phyloP scores from a whole-genome alignment of 2,329 filamentous ascomycete species.

The Nannizziopsis arthrosporioides region DNA sequence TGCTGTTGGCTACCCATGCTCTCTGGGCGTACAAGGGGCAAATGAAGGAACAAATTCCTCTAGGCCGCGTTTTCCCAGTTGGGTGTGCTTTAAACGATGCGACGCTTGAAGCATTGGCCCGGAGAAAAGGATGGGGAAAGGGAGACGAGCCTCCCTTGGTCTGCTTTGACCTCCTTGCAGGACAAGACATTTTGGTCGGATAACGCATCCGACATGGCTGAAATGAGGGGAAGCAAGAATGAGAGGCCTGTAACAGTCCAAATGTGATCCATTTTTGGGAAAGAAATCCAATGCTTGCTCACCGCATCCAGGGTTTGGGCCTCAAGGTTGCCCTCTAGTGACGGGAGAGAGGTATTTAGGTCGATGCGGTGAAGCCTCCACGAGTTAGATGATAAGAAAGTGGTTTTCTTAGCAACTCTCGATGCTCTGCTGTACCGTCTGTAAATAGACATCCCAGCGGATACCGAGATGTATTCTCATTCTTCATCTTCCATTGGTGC shows the following conservation, averaged over 20 bases:
- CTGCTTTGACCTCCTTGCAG: slow-evolving; percentile 4
- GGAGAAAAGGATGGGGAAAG: slow-evolving; percentile 1
- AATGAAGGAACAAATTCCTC: too few species aligned
- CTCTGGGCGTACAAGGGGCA: too few species aligned
- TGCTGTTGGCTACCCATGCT: too few species aligned
- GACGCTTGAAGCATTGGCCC: not conserved
- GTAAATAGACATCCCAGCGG: not conserved
- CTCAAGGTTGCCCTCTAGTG: not conserved
- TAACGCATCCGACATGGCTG: slow-evolving; percentile 1
- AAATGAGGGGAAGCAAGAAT: not conserved
- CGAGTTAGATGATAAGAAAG: not conserved
- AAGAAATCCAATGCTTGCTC: not conserved
- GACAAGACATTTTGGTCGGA: not conserved
- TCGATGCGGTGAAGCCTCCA: slow-evolving; percentile 6
- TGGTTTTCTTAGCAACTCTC: not conserved
- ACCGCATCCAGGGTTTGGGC: slow-evolving; percentile 1
- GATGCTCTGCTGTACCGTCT: not conserved
- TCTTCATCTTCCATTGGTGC: not conserved
- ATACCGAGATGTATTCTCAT: not conserved
- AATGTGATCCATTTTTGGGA: too few species aligned
- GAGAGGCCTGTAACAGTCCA: too few species aligned
- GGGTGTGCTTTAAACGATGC: too few species aligned
- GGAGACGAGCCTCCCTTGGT: not conserved
- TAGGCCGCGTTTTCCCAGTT: too few species aligned
- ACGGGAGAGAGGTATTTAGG: not conserved